Evolutionary conservation across 441 rosid species (phyloP).

Genomic region (Syzygium malaccense): DNA sequence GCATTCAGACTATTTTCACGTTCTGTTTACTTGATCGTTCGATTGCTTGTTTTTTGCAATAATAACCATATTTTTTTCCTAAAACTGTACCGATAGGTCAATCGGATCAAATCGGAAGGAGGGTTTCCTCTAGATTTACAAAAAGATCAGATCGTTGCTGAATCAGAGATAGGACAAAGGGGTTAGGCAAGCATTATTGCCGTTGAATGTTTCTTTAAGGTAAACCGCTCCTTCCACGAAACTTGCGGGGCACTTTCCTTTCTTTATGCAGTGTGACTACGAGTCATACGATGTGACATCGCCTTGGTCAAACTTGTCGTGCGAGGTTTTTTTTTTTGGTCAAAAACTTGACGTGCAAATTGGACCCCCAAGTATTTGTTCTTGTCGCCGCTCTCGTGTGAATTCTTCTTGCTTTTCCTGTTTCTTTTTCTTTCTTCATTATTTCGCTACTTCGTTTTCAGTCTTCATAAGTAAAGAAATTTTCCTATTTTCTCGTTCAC

Average conservation of each 20-base stretch:
- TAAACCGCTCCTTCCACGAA: neutral
- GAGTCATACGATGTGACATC: neutral
- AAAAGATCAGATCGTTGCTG: neutral
- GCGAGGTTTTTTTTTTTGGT: neutral
- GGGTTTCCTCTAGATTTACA: neutral
- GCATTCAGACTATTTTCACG: fast-evolving
- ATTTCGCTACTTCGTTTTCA: too few species aligned
- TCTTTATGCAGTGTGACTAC: neutral
- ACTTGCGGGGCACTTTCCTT: neutral
- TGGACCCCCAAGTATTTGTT: neutral
- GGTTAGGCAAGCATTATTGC: neutral
- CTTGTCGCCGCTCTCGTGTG: too few species aligned
- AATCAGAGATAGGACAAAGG: neutral
- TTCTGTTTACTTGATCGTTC: neutral
- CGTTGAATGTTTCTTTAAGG: neutral
- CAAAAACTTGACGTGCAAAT: neutral
- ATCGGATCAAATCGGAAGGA: neutral
- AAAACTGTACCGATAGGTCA: neutral
- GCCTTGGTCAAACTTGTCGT: neutral
- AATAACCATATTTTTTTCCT: neutral
- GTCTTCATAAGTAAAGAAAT: too few species aligned
- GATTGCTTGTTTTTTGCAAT: fast-evolving
- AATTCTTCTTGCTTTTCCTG: neutral
- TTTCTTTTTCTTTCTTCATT: too few species aligned
- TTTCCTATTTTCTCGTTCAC: too few species aligned